These are phyloP conservation scores for Solanum medicagineum DNA, from an alignment of 257 asterid genomes.

Conservation along the genomic window DNA sequence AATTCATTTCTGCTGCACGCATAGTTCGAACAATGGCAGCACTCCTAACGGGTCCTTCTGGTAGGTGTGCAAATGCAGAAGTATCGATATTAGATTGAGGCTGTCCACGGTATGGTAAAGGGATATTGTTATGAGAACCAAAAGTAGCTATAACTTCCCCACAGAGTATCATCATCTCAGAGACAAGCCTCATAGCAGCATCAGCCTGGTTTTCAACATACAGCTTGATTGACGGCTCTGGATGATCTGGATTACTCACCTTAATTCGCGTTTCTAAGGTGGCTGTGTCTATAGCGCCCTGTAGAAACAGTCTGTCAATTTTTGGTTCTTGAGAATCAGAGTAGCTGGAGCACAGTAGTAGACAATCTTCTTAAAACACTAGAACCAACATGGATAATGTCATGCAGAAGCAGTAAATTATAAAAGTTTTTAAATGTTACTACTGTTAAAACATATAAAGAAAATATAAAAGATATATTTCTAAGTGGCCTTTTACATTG, in stretches of 20 bases:
- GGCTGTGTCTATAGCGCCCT: constrained; percentile 89
- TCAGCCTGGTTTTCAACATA: constrained; percentile 91
- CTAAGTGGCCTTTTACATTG: too few species aligned
- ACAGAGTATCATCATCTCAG: constrained; percentile 98
- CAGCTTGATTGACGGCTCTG: constrained; percentile 79
- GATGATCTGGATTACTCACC: constrained; percentile 78
- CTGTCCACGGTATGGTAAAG: constrained; percentile 89
- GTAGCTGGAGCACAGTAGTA: background rate
- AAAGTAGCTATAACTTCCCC: constrained; percentile 91
- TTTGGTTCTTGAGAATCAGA: background rate
- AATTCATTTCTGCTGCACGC: constrained; percentile 97
- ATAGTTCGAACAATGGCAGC: constrained; percentile 64
- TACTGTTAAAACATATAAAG: too few species aligned
- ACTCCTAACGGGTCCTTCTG: constrained; percentile 95
- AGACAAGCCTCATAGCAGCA: constrained; percentile 89
- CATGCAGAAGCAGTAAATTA: background rate
- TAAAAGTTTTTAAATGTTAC: background rate
- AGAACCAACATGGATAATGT: background rate
- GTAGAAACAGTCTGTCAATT: constrained; percentile 11
- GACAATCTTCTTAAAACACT: background rate
- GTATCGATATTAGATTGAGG: constrained; percentile 82
- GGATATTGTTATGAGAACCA: constrained; percentile 61
- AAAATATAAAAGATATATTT: too few species aligned
- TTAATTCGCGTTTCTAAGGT: constrained; percentile 72
- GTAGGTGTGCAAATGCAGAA: constrained; percentile 80